A percentile compares a stretch with the other conserved stretches of the same genome.
phyloP scores from a whole-genome alignment of 148 eudicot genomes.

The Vaccinium vitisidaea region DNA sequence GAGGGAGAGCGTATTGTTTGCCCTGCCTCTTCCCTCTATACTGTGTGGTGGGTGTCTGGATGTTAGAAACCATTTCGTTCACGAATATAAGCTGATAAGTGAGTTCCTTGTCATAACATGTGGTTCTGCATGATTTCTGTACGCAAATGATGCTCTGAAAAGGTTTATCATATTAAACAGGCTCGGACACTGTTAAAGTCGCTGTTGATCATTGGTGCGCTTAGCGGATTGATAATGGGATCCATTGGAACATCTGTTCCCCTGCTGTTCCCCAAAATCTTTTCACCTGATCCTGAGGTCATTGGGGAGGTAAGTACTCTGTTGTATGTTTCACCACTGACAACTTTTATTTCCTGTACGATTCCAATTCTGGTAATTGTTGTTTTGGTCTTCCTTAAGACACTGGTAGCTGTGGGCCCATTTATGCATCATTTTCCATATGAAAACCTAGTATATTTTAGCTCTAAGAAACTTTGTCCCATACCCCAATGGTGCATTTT shows the following conservation, averaged over 20 bases:
- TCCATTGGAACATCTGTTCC: slow-evolving; percentile 66
- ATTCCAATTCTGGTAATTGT: neutral
- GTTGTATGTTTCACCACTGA: neutral
- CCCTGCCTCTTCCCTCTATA: slow-evolving; percentile 3
- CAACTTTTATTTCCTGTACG: neutral
- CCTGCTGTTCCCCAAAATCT: slow-evolving; percentile 70
- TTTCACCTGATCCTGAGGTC: slow-evolving; percentile 74
- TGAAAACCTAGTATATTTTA: neutral
- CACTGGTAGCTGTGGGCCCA: neutral
- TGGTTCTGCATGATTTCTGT: neutral
- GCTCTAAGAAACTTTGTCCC: neutral
- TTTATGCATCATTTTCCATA: neutral
- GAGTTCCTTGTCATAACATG: neutral
- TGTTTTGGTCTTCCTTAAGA: too few species aligned
- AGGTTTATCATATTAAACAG: slow-evolving; percentile 35
- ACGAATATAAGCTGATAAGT: neutral
- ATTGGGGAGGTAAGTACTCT: slow-evolving; percentile 61
- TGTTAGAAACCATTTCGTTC: neutral
- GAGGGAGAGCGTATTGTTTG: neutral
- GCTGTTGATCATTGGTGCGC: slow-evolving; percentile 68
- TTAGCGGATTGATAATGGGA: slow-evolving; percentile 67
- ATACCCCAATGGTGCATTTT: neutral
- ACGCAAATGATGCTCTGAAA: slow-evolving; percentile 19
- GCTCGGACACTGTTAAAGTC: slow-evolving; percentile 72
- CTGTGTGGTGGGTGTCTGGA: neutral